A percentile compares a stretch with the other conserved stretches of the same genome.
These are phyloP conservation scores for Penicillium flavigenum DNA, from an alignment of 495 filamentous ascomycete genomes.

Conservation along the genomic window DNA sequence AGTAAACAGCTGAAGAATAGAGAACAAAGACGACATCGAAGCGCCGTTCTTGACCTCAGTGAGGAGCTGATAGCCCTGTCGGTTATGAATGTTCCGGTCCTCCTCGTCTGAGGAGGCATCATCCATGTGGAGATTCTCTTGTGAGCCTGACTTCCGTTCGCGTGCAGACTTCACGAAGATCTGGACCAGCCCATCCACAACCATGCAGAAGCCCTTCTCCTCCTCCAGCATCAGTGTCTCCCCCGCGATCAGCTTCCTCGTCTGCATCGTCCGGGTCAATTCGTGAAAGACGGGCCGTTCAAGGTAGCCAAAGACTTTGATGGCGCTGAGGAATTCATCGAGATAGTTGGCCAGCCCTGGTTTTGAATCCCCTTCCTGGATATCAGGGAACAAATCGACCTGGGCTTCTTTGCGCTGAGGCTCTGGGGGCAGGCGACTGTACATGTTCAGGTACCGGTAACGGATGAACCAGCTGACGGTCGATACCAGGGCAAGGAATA, in stretches of 20 bases:
- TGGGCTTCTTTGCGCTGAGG: constrained; percentile 95
- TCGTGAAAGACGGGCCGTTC: constrained; percentile 97
- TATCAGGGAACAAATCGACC: constrained; percentile 90
- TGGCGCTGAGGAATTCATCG: constrained; percentile 97
- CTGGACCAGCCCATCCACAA: constrained; percentile 94
- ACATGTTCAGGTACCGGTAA: constrained; percentile 94
- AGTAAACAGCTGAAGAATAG: constrained; percentile 93
- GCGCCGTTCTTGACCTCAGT: constrained; percentile 98
- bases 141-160: constrained; percentile 42
- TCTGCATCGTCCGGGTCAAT: constrained; percentile 96
- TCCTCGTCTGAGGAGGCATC: constrained; percentile 63
- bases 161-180: constrained; percentile 94
- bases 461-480: constrained; percentile 88
- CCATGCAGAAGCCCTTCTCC: constrained; percentile 96
- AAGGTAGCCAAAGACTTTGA: constrained; percentile 97
- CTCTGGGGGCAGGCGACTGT: constrained; percentile 86
- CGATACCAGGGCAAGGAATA: constrained; percentile 71
- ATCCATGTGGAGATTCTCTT: constrained; percentile 25
- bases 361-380: constrained; percentile 86
- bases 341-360: constrained; percentile 90
- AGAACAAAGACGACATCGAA: constrained; percentile 97
- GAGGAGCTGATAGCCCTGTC: constrained; percentile 84
- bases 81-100: constrained; percentile 55
- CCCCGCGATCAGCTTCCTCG: constrained; percentile 89
- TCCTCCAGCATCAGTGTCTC: constrained; percentile 94